phyloP scores from a whole-genome alignment of 129 eudicot genomes.

The Calendula officinalis region DNA sequence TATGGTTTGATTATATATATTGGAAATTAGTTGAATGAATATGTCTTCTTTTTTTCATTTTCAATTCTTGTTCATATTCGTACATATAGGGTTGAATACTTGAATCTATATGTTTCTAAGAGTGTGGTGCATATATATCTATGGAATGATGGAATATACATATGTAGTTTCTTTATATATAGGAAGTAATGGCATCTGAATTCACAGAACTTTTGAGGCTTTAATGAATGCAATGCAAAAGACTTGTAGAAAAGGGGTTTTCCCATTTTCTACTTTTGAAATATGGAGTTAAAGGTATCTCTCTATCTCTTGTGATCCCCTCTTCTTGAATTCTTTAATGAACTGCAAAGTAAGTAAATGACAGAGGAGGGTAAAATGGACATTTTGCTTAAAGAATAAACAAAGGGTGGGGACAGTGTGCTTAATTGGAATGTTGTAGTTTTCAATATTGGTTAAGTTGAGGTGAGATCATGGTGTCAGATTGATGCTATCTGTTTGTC shows the following conservation, averaged over 20 bases:
- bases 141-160: no score
- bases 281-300: slow-evolving; percentile 29
- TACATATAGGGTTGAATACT: neutral
- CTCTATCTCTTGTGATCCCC: slow-evolving; percentile 27
- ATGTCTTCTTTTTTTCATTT: slow-evolving; percentile 14
- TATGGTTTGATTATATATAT: slow-evolving; percentile 23
- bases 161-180: neutral
- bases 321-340: slow-evolving; percentile 17
- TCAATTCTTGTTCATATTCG: neutral
- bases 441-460: slow-evolving; percentile 36
- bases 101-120: neutral
- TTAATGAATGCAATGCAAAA: slow-evolving; percentile 43
- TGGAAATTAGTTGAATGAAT: slow-evolving; percentile 23
- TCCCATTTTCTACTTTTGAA: slow-evolving; percentile 25
- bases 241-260: slow-evolving; percentile 35
- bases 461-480: slow-evolving; percentile 43
- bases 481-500: slow-evolving; percentile 38
- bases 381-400: slow-evolving; percentile 21
- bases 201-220: slow-evolving; percentile 43
- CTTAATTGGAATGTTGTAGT: slow-evolving; percentile 41
- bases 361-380: slow-evolving; percentile 21
- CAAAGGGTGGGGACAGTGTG: slow-evolving; percentile 34
- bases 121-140: neutral
- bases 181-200: slow-evolving; percentile 32
- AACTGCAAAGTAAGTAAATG: slow-evolving; percentile 27